phyloP scores from a whole-genome alignment of 441 rosid genomes.

The Isatis lusitanica region DNA sequence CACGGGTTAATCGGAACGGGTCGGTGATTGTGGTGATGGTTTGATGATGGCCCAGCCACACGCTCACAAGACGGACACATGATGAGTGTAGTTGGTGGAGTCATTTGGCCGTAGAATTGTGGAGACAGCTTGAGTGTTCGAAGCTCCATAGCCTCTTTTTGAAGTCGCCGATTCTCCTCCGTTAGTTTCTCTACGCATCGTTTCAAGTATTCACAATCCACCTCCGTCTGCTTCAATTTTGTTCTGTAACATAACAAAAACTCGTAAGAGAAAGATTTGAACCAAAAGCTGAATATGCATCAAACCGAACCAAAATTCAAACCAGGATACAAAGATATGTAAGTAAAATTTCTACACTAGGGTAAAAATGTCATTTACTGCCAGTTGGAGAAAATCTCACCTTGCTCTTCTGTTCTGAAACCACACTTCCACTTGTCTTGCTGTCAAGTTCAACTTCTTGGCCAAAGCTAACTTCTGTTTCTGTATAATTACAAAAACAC shows the following conservation, averaged over 20 bases:
- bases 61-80: constrained; percentile 99
- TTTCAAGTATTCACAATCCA: constrained; percentile 87
- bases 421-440: constrained; percentile 98
- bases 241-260: constrained; percentile 52
- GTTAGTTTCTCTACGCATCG: constrained; percentile 87
- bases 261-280: background rate
- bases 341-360: background rate
- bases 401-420: constrained; percentile 98
- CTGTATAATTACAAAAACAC: constrained; percentile 46
- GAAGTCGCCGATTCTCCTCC: constrained; percentile 85
- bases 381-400: constrained; percentile 38
- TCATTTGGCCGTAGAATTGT: constrained; percentile 89
- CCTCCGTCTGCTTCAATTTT: constrained; percentile 95
- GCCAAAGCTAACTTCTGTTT: constrained; percentile 87
- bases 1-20: constrained; percentile 23
- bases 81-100: constrained; percentile 95
- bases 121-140: constrained; percentile 91
- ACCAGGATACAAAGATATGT: background rate
- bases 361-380: constrained; percentile 23
- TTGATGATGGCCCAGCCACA: constrained; percentile 55
- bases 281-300: background rate
- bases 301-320: background rate
- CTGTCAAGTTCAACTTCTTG: constrained; percentile 71
- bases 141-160: constrained; percentile 86
- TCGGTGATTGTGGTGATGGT: constrained; percentile 25